phyloP scores from a whole-genome alignment of 2,329 filamentous ascomycete genomes.

The Calonectria honghensis region DNA sequence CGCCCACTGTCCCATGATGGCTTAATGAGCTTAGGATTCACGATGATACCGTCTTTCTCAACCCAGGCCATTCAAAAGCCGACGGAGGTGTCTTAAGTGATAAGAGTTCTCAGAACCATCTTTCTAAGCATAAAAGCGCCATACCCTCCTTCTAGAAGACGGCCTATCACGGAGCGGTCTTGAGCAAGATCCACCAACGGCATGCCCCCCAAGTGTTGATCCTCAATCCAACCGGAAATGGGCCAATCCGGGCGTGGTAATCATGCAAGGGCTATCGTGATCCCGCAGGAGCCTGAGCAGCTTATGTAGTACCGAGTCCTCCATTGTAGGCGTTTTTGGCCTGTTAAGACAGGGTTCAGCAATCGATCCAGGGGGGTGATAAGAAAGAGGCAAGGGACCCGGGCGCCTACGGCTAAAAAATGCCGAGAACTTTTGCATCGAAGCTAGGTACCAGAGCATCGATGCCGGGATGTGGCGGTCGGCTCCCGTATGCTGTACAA shows the following conservation, averaged over 20 bases:
- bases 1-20: fast-evolving
- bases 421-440: slow-evolving; percentile 3
- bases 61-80: background rate
- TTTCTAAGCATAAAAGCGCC: background rate
- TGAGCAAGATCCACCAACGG: background rate
- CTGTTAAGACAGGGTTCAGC: background rate
- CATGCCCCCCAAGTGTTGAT: background rate
- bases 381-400: background rate
- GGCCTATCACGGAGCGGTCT: background rate
- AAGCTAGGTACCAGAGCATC: background rate
- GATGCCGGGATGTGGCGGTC: background rate
- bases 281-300: background rate
- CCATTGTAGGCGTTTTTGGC: background rate
- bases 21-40: background rate
- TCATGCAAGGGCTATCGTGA: background rate
- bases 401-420: background rate
- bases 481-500: background rate
- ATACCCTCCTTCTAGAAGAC: background rate
- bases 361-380: background rate
- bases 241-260: background rate
- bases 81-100: background rate
- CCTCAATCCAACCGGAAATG: background rate
- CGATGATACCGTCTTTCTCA: background rate
- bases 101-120: background rate
- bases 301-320: background rate